Evolutionary conservation across 352 stramenopile species (phyloP), one percentile per base, ranked within the genome.

Genomic region (Phytopythium mirpurense): DNA sequence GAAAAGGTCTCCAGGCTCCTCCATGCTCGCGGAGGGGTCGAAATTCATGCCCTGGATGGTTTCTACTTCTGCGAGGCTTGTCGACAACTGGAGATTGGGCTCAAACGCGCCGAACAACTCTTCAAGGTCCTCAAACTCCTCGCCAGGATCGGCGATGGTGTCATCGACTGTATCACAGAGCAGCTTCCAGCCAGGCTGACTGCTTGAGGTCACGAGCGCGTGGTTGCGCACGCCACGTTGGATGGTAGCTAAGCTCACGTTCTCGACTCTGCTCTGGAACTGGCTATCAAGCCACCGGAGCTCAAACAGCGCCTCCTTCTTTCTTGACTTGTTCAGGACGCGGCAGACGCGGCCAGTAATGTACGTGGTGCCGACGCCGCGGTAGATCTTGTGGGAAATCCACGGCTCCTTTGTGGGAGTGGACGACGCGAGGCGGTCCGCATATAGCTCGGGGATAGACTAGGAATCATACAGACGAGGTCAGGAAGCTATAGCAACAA

Each of bases 281-380:
- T 59, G 57, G 1, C 36, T 56, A 36, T 63, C 57, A 4, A 63
- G 31, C 57, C 57, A 59, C 3, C 51, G 43, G 27, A 63, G 2
- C 18, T 59, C 21, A 32, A 59, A 40, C 4, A 64, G 23, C 2
- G 15, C 51, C 36, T 56, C 55, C 40, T 64, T 59, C 34, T 64
- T 64, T 21, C 49, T 27, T 29, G 29, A 32, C 29, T 32, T 32
- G 29, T 32, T 32, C 29, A 32, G 29, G 29, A 52, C 57, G 15
- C 38, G 21, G 3, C 26, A 16, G 7, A 63, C 47, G 4, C 51
- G 31, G 24, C 57, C 51, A 36, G 51, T 26, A 18, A 59, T 59
- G 14, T 52, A 64, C 14, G 50, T 34, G n/a, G 50, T 64, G 16
- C 45, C 57, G 5, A 32, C 9, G 9, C 5, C 29, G 29, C 29